Evolutionary conservation across 208 protist species (phyloP), one percentile per base, ranked within the genome.

Genomic region (Crithidia fasciculata): DNA sequence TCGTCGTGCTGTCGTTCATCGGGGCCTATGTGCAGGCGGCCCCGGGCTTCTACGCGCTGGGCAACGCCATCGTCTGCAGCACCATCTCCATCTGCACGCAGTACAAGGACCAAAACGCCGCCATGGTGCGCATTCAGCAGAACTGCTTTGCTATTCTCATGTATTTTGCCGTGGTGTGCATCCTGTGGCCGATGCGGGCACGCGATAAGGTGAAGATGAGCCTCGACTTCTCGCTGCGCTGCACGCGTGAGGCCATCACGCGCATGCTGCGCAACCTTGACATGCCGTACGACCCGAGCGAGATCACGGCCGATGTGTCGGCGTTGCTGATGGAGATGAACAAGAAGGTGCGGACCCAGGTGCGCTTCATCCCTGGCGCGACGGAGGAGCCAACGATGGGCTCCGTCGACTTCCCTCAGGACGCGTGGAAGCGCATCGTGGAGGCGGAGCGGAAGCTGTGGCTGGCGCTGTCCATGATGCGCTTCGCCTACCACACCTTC

Each of bases 121-220:
- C 92, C n/a, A 95, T 97, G 85, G 80, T 85, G 53, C 92, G 92
- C 78, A 97, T 97, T 71, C 81, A 97, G 68, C 92, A 97, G 72
- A 97, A 97, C 79, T 89, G 89, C 71, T 97, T 97, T 50, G 90
- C 92, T 47, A 97, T 97, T 84, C 79, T 95, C 60, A 86, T 97
- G 62, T 97, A 97, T 78, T 97, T 97, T 74, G 84, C 83, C 41
- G 93, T 97, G 70, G 82, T 84, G 40, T 89, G 71, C 44, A 49
- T 87, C 12, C 40, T 97, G 64, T 97, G 92, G 90, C 92, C 92
- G 56, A 95, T 97, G 90, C 90, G 85, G 9, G 90, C 84, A 6
- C 76, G 74, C 54, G 83, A 74, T 6, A 92, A 93, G 75, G 82
- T 97, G 55, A 84, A 85, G 55, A 92, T 95, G 86, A 82, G 86